These are phyloP conservation scores for Ogataea hybrid DNA, from an alignment of 1,139 yeast genomes.

Conservation along the genomic window DNA sequence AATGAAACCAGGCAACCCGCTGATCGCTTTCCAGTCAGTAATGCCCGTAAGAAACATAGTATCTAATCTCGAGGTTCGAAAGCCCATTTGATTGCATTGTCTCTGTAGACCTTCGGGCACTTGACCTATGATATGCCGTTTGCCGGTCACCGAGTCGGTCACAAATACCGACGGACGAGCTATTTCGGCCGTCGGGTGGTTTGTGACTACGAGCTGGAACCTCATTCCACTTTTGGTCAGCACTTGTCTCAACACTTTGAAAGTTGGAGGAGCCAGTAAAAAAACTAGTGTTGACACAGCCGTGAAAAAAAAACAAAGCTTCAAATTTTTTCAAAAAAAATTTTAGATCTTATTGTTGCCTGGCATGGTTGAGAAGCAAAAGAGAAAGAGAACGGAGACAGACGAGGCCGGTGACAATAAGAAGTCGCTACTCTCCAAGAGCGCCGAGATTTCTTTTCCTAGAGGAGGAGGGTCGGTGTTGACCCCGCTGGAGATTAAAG, in stretches of 20 bases:
- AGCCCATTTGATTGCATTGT: slow-evolving; percentile 51
- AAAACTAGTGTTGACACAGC: slow-evolving; percentile 1
- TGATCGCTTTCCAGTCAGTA: slow-evolving; percentile 68
- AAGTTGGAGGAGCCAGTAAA: slow-evolving; percentile 1
- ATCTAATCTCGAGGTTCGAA: slow-evolving; percentile 53
- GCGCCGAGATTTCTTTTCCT: slow-evolving; percentile 77
- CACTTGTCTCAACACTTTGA: slow-evolving; percentile 9
- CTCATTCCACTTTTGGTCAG: slow-evolving; percentile 24
- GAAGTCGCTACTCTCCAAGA: slow-evolving; percentile 26
- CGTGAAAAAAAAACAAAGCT: slow-evolving; percentile 6
- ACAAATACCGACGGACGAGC: slow-evolving; percentile 29
- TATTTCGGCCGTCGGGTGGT: slow-evolving; percentile 34
- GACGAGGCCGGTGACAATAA: slow-evolving; percentile 16
- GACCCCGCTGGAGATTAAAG: slow-evolving; percentile 88
- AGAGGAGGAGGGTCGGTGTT: slow-evolving; percentile 91
- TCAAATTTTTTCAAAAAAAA: slow-evolving; percentile 10
- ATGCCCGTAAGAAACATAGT: slow-evolving; percentile 76
- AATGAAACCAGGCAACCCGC: slow-evolving; percentile 89
- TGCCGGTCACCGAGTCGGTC: slow-evolving; percentile 43
- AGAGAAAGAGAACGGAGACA: slow-evolving; percentile 28
- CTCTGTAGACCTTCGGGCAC: slow-evolving; percentile 88
- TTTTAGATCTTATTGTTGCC: slow-evolving; percentile 11
- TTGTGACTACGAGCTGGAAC: slow-evolving; percentile 26
- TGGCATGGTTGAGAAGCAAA: slow-evolving; percentile 26
- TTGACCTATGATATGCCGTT: slow-evolving; percentile 72